Conservation (phyloP, 2,329 filamentous ascomycete genomes). For the Aspergillus oerlinghausenensis region DNA sequence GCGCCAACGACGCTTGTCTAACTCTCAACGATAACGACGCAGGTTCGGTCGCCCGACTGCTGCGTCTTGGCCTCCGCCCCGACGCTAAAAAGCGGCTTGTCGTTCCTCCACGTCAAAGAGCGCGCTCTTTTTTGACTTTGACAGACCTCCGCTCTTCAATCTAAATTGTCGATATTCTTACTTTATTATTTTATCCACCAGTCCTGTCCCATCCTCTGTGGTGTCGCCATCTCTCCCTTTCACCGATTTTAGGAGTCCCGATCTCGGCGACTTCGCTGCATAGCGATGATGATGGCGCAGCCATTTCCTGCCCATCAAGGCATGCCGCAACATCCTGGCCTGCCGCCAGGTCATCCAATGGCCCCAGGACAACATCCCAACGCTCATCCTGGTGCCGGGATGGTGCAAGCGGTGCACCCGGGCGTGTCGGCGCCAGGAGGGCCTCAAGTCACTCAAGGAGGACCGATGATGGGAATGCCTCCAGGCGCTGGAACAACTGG, state of each 20-base stretch:
- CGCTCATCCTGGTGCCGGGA: slow-evolving; percentile 48
- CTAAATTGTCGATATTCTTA: slow-evolving; percentile 9
- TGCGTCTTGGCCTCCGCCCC: slow-evolving; percentile 34
- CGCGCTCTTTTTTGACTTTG: slow-evolving; percentile 21
- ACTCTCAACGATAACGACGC: slow-evolving; percentile 26
- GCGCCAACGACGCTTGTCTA: slow-evolving; percentile 26
- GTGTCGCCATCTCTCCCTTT: slow-evolving; percentile 4
- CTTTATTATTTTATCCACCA: slow-evolving; percentile 3
- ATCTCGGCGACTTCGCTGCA: slow-evolving; percentile 31
- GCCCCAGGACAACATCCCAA: slow-evolving; percentile 53
- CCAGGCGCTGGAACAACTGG: slow-evolving; percentile 52
- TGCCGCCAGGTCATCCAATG: slow-evolving; percentile 60
- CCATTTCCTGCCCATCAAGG: slow-evolving; percentile 56
- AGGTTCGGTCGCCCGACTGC: slow-evolving; percentile 29
- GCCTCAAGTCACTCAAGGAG: slow-evolving; percentile 57
- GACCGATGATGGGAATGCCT: slow-evolving; percentile 64
- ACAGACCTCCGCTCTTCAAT: slow-evolving; percentile 13
- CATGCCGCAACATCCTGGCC: slow-evolving; percentile 55
- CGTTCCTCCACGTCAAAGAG: slow-evolving; percentile 28
- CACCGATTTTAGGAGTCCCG: slow-evolving; percentile 20
- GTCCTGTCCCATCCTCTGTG: background rate
- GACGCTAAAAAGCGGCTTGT: slow-evolving; percentile 31
- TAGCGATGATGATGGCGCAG: slow-evolving; percentile 52
- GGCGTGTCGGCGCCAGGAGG: slow-evolving; percentile 56
- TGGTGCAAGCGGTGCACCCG: slow-evolving; percentile 57